These are phyloP conservation scores for Paradendryphiella salina DNA, from an alignment of 2,329 filamentous ascomycete species.

Conservation along the genomic window DNA sequence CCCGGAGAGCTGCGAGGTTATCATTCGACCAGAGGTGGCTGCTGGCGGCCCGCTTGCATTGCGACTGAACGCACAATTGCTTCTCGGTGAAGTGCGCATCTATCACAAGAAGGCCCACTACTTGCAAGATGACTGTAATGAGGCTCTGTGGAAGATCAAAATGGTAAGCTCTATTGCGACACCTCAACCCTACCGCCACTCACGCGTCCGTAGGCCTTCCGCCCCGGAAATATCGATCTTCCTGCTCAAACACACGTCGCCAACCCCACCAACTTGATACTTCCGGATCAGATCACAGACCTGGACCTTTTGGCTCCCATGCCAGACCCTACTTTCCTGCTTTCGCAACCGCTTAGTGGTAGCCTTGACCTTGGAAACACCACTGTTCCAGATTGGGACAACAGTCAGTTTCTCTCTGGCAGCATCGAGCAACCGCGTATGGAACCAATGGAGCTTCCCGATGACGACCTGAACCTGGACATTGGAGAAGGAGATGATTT, in stretches of 20 bases:
- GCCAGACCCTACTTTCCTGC: conserved; percentile 81
- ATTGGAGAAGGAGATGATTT: conserved; percentile 58
- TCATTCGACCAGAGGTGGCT: conserved; percentile 70
- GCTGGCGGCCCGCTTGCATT: conserved; percentile 88
- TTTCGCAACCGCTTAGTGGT: conserved; percentile 68
- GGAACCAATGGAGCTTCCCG: conserved; percentile 49
- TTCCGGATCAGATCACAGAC: conserved; percentile 91
- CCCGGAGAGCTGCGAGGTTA: conserved; percentile 90
- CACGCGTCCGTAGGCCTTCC: conserved; percentile 68
- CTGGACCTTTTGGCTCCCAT: conserved; percentile 79
- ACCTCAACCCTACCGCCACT: conserved; percentile 13
- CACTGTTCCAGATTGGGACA: conserved; percentile 58
- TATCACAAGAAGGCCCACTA: conserved; percentile 98
- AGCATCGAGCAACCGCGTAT: conserved; percentile 58
- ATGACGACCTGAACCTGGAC: conserved; percentile 64
- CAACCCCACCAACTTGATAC: conserved; percentile 81
- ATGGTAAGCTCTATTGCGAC: conserved; percentile 65
- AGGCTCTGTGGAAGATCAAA: conserved; percentile 96
- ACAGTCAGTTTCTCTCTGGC: conserved; percentile 79
- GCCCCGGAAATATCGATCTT: conserved; percentile 93
- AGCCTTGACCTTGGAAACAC: conserved; percentile 46
- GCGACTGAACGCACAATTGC: conserved; percentile 87
- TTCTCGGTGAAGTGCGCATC: conserved; percentile 94
- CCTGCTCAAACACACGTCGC: conserved; percentile 75
- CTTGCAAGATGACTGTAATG: conserved; percentile 94